A percentile compares a stretch with the other conserved stretches of the same genome.
These are phyloP conservation scores for Trichoderma hamatum DNA, from an alignment of 2,329 filamentous ascomycete genomes.

Conservation along the genomic window DNA sequence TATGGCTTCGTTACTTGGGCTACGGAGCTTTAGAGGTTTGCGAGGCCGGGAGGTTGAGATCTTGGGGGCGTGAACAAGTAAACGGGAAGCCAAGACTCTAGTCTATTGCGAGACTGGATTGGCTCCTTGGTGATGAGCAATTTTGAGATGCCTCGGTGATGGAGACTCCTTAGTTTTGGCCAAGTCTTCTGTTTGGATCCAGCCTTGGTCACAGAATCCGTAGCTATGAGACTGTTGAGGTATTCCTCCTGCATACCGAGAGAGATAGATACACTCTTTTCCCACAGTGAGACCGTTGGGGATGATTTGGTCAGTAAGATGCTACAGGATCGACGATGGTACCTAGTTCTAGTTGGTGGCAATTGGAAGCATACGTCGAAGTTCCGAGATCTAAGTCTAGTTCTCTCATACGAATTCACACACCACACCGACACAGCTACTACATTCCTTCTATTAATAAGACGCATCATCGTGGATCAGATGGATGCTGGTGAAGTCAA, in stretches of 20 bases:
- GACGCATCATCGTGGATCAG: not conserved
- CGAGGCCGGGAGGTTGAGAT: not conserved
- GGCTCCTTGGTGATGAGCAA: not conserved
- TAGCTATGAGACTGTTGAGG: not conserved
- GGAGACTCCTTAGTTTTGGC: not conserved
- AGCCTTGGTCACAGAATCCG: not conserved
- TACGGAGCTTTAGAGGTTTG: not conserved
- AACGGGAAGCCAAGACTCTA: not conserved
- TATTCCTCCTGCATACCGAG: not conserved
- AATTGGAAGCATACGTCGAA: not conserved
- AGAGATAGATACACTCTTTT: not conserved
- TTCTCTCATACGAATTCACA: not conserved
- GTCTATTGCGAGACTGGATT: not conserved
- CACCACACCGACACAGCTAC: not conserved
- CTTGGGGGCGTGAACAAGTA: not conserved
- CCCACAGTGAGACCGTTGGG: not conserved
- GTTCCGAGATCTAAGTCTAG: not conserved
- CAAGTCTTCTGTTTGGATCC: not conserved
- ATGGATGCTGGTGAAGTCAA: not conserved
- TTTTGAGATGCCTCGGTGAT: not conserved
- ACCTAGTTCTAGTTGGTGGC: not conserved
- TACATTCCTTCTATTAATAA: not conserved
- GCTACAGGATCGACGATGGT: not conserved
- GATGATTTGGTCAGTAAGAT: not conserved
- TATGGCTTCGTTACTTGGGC: not conserved